Base-by-base conservation (phyloP, 805 yeast species). In the Schizosaccharomyces osmophilus region DNA sequence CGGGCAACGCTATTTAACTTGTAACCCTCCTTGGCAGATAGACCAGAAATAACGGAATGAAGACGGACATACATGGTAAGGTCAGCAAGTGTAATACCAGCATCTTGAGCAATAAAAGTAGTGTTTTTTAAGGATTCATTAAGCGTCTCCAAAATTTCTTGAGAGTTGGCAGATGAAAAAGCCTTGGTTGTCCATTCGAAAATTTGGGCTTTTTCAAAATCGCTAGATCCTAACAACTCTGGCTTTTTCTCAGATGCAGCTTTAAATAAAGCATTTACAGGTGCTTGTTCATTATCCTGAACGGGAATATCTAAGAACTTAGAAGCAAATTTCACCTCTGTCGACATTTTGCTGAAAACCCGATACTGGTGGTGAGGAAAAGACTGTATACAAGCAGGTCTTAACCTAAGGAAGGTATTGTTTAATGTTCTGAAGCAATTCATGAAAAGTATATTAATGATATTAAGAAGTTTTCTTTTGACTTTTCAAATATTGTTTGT, bases 1-100 rank as follows among this genome's bases (percentile, higher is more conserved):
- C 98, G 84, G 64, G 87, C 73, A 63, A 90, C 77, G 73, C 90
- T 97, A 71, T 76, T 75, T 59, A 77, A 72, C 36, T 51, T 51
- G 59, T 83, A 81, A 65, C 82, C 73, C 51, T 82, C 79, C 43
- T 79, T 82, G 11, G 79, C 70, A 29, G 57, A 51, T 29, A 51
- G 32, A 11, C 36, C 36, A 13, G 36, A 22, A 24, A 51, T 17
- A 78, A 22, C 11, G 13, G 31, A 13, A 36, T 57, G 60, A 43
- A 82, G 82, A 43, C 80, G 75, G 61, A 82, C 82, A 67, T 87
- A 85, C 43, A 84, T 82, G 57, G 77, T 73, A 55, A 82, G 77
- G 71, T 93, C 98, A n/a, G 81, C 79, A 55, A 78, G 75, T 32
- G 89, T 41, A 13, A 51, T 24, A 51, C 36, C 57, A 51, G 36